phyloP scores from a whole-genome alignment of 495 filamentous ascomycete species.

The Trichoderma gamsii region DNA sequence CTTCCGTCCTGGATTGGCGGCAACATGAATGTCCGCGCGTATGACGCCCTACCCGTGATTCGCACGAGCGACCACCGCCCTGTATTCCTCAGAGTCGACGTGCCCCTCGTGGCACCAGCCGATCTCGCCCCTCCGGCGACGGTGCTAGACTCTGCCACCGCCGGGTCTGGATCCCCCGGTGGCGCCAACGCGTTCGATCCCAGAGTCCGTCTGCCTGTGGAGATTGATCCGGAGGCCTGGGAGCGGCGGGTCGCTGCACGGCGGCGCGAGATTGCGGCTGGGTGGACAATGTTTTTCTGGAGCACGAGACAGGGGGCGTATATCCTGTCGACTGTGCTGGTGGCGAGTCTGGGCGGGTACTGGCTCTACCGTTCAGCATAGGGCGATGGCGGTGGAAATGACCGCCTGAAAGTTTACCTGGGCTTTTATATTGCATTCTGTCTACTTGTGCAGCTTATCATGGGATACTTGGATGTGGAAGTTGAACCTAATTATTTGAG shows the following conservation, averaged over 20 bases:
- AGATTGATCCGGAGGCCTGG: conserved; percentile 41
- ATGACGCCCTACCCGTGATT: conserved; percentile 68
- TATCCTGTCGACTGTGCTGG: conserved; percentile 31
- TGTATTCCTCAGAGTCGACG: conserved; percentile 58
- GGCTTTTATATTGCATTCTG: too few relatives aligned
- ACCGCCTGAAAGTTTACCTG: too few relatives aligned
- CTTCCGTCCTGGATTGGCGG: conserved; percentile 44
- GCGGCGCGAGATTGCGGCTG: conserved; percentile 37
- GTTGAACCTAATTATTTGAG: background rate
- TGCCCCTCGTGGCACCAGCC: conserved; percentile 46
- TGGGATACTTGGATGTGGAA: too few relatives aligned
- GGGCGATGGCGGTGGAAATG: background rate
- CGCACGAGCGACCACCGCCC: conserved; percentile 78
- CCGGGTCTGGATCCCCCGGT: conserved; percentile 14
- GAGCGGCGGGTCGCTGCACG: conserved; percentile 34
- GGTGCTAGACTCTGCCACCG: conserved; percentile 10
- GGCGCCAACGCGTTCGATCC: conserved; percentile 25
- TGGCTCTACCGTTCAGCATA: conserved; percentile 24
- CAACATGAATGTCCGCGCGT: conserved; percentile 48
- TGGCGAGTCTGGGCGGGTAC: conserved; percentile 34
- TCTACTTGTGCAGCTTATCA: too few relatives aligned
- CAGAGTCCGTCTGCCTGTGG: conserved; percentile 32
- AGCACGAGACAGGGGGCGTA: conserved; percentile 37
- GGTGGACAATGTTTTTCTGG: conserved; percentile 41
- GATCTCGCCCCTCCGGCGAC: conserved; percentile 23